Evolutionary conservation across 2,329 filamentous ascomycete genomes (phyloP).

Genomic region (Colletotrichum theobromicola): DNA sequence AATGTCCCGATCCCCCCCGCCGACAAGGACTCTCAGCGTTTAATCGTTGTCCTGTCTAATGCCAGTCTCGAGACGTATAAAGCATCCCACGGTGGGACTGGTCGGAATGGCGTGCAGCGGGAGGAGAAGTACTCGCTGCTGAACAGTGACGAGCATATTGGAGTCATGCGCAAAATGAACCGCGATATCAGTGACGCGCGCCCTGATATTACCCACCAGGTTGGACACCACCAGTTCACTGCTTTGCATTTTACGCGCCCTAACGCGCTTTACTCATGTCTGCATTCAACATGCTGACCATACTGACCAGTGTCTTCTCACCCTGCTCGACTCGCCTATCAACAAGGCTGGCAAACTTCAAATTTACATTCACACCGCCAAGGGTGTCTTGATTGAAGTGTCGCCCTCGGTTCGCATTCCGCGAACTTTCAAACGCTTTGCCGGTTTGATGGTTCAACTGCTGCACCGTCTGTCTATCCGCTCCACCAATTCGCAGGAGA

Average conservation of each 20-base stretch:
- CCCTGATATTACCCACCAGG: slow-evolving; percentile 98
- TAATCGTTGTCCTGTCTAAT: slow-evolving; percentile 97
- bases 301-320: slow-evolving; percentile 82
- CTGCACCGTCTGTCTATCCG: slow-evolving; percentile 95
- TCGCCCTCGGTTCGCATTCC: slow-evolving; percentile 98
- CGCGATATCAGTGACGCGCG: slow-evolving; percentile 97
- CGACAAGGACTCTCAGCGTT: slow-evolving; percentile 88
- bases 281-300: slow-evolving; percentile 53
- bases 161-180: slow-evolving; percentile 99
- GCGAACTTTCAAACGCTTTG: slow-evolving; percentile 98
- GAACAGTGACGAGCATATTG: slow-evolving; percentile 99
- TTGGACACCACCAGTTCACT: slow-evolving; percentile 49
- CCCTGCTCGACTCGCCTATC: slow-evolving; percentile 94
- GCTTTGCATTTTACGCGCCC: slow-evolving; percentile 22
- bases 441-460: slow-evolving; percentile 97
- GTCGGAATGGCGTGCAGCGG: slow-evolving; percentile 67
- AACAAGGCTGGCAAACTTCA: slow-evolving; percentile 98
- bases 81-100: slow-evolving; percentile 75
- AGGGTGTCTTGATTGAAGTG: slow-evolving; percentile 96
- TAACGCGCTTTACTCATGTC: slow-evolving; percentile 30
- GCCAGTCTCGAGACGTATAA: slow-evolving; percentile 98
- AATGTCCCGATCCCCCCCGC: slow-evolving; percentile 80
- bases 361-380: slow-evolving; percentile 98
- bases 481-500: slow-evolving; percentile 96
- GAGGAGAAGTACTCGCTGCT: slow-evolving; percentile 97